Evolutionary conservation across 352 stramenopile species (phyloP).

Genomic region (Globisporangium radiosum): DNA sequence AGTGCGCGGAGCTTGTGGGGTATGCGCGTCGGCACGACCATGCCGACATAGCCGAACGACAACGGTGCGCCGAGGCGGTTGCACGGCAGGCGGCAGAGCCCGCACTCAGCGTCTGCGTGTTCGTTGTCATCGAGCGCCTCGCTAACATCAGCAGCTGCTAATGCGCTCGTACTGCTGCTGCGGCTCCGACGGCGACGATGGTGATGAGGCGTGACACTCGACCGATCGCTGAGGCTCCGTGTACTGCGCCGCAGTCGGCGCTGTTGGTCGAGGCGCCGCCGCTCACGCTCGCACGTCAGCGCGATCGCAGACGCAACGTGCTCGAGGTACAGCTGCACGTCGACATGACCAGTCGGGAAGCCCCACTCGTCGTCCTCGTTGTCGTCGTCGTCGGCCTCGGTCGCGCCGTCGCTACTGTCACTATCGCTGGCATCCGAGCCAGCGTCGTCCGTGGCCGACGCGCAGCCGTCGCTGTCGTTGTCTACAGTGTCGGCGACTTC

Average conservation of each 20-base stretch:
- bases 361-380: slow-evolving; percentile 73
- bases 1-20: slow-evolving; percentile 24
- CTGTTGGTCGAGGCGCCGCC: slow-evolving; percentile 21
- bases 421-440: background rate
- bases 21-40: slow-evolving; percentile 58
- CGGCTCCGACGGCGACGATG: background rate
- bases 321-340: slow-evolving; percentile 58
- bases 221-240: slow-evolving; percentile 5
- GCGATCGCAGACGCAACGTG: slow-evolving; percentile 62
- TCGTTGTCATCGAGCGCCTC: slow-evolving; percentile 16
- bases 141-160: too few species aligned
- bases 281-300: slow-evolving; percentile 41
- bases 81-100: slow-evolving; percentile 56
- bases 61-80: slow-evolving; percentile 33
- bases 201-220: too few species aligned
- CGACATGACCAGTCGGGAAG: slow-evolving; percentile 66
- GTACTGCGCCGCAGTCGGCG: slow-evolving; percentile 26
- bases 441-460: too few species aligned
- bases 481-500: slow-evolving; percentile 11
- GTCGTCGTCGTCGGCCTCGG: slow-evolving; percentile 40
- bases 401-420: background rate
- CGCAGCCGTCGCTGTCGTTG: too few species aligned
- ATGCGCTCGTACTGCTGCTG: slow-evolving; percentile 2
- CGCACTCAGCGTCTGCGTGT: slow-evolving; percentile 39
- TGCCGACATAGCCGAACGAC: slow-evolving; percentile 60